Conservation (phyloP, 192 early-diverging fungal genomes). For the Paraglomus brasilianum region DNA sequence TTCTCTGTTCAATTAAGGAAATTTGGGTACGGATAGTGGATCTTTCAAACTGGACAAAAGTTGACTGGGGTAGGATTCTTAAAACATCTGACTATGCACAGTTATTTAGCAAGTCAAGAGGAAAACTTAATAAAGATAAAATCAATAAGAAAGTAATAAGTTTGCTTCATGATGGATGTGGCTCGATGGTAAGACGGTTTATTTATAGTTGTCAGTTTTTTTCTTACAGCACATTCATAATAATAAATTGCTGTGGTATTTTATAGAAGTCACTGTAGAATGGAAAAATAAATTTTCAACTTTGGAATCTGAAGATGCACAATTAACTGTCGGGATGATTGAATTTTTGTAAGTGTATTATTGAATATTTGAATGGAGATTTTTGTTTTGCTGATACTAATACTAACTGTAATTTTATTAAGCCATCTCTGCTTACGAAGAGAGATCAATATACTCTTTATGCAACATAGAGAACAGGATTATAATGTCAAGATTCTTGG, state of each 20-base stretch:
- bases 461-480: conserved; percentile 10
- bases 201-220: neutral
- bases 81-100: conserved; percentile 17
- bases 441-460: conserved; percentile 13
- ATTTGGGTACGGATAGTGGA: conserved; percentile 9
- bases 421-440: conserved; percentile 21
- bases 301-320: conserved; percentile 9
- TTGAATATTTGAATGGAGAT: neutral
- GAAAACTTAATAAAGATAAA: conserved; percentile 5
- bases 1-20: conserved; percentile 1
- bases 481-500: conserved; percentile 15
- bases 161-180: conserved; percentile 2
- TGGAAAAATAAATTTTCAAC: conserved; percentile 17
- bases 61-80: conserved; percentile 14
- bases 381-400: conserved; percentile 11
- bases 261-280: conserved; percentile 9
- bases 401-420: conserved; percentile 17
- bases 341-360: conserved; percentile 28
- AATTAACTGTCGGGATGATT: conserved; percentile 15
- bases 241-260: conserved; percentile 25
- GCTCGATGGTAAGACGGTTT: conserved; percentile 8
- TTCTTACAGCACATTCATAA: conserved; percentile 1
- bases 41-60: conserved; percentile 21
- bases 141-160: conserved; percentile 7
- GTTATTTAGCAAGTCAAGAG: conserved; percentile 14